Evolutionary conservation across 2,329 filamentous ascomycete genomes (phyloP).

Genomic region (Colletotrichum lindemuthianum): DNA sequence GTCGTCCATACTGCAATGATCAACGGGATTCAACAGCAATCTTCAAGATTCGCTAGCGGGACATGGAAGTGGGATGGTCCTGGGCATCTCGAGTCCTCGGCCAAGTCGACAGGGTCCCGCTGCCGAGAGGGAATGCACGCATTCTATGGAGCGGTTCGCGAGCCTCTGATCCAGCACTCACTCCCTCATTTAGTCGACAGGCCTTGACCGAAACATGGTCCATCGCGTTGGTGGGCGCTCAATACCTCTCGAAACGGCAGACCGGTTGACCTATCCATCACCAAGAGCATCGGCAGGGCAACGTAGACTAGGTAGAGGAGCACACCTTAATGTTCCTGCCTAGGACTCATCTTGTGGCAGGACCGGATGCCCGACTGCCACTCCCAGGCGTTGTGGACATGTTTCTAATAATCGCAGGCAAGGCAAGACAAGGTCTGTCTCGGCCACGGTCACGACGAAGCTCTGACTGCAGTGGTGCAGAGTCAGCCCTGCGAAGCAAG

Average conservation of each 20-base stretch:
- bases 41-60: conserved; percentile 8
- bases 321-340: conserved; percentile 19
- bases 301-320: background rate
- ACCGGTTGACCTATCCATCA: background rate
- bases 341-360: background rate
- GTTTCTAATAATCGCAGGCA: conserved; percentile 21
- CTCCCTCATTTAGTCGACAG: conserved; percentile 24
- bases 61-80: conserved; percentile 4
- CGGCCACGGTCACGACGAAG: background rate
- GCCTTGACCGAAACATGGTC: conserved; percentile 5
- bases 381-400: too few species aligned
- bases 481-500: conserved; percentile 32
- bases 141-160: conserved; percentile 30
- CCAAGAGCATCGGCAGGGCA: conserved; percentile 18
- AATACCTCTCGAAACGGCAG: too few species aligned
- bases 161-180: conserved; percentile 22
- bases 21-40: conserved; percentile 15
- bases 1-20: conserved; percentile 3
- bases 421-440: conserved; percentile 18
- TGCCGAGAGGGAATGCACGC: background rate
- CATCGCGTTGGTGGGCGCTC: background rate
- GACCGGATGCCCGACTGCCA: too few species aligned
- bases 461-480: conserved; percentile 21
- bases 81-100: conserved; percentile 1
- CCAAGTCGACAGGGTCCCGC: conserved; percentile 10